Conservation (phyloP, 371 early-diverging fungal genomes). For the Blastocladiella emersonii region DNA sequence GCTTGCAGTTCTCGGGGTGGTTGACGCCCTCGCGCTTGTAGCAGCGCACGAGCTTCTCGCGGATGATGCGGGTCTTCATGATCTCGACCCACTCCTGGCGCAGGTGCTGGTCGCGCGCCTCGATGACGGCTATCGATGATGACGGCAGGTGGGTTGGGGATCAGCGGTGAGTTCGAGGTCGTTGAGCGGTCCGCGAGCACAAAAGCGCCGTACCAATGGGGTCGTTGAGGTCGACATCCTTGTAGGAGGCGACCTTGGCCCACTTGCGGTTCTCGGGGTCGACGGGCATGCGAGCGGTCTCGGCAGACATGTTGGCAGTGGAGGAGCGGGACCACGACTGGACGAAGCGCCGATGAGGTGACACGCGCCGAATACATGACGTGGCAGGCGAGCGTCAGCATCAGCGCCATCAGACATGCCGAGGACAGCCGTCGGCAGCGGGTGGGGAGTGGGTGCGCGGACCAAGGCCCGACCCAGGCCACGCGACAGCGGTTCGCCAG, state of each 20-base stretch:
- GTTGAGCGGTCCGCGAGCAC: neutral
- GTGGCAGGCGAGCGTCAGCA: too few relatives aligned
- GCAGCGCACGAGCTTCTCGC: slow-evolving; percentile 59
- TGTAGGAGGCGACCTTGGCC: neutral
- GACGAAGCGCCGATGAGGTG: too few relatives aligned
- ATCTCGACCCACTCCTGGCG: slow-evolving; percentile 72
- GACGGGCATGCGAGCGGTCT: slow-evolving; percentile 3
- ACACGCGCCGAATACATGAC: too few relatives aligned
- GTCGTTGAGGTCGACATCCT: neutral
- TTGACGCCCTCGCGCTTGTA: slow-evolving; percentile 69
- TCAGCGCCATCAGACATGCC: too few relatives aligned
- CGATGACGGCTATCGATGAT: slow-evolving; percentile 59
- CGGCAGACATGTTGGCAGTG: too few relatives aligned
- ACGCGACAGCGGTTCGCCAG: too few relatives aligned
- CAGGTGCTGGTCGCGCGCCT: slow-evolving; percentile 57
- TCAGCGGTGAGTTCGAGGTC: neutral
- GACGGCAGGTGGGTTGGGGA: neutral
- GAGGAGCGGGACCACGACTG: too few relatives aligned
- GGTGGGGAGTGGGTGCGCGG: too few relatives aligned
- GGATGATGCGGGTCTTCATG: slow-evolving; percentile 64
- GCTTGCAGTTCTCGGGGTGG: slow-evolving; percentile 57
- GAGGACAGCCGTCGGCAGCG: too few relatives aligned
- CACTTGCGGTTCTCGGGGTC: slow-evolving; percentile 6
- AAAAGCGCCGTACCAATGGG: neutral
- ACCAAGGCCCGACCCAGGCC: too few relatives aligned